phyloP scores from a whole-genome alignment of 352 stramenopile species.

The Phytophthora citricola region DNA sequence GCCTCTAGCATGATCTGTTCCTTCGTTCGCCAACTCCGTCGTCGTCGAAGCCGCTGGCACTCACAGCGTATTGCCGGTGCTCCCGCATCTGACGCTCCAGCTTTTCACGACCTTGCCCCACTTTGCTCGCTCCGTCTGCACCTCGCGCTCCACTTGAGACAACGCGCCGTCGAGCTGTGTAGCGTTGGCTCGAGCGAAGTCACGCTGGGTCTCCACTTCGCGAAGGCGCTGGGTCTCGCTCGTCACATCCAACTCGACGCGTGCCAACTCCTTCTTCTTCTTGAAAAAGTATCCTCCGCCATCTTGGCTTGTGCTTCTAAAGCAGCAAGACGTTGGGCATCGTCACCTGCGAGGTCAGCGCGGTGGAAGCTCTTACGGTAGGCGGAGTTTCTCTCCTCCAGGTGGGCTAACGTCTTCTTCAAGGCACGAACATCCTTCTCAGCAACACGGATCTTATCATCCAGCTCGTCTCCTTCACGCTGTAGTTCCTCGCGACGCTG shows the following conservation, averaged over 20 bases:
- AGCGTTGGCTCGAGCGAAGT: slow-evolving; percentile 71
- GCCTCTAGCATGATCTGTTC: slow-evolving; percentile 88
- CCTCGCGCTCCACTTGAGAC: slow-evolving; percentile 75
- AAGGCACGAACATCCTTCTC: slow-evolving; percentile 94
- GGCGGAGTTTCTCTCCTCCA: slow-evolving; percentile 94
- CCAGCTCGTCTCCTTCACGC: slow-evolving; percentile 94
- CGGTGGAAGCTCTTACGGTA: slow-evolving; percentile 95
- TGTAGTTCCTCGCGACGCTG: slow-evolving; percentile 96
- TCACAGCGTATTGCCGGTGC: slow-evolving; percentile 52
- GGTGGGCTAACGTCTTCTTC: slow-evolving; percentile 93
- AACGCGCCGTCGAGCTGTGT: slow-evolving; percentile 65
- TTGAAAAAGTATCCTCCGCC: slow-evolving; percentile 91
- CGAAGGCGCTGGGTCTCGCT: slow-evolving; percentile 69
- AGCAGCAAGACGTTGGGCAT: slow-evolving; percentile 86
- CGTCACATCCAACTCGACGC: slow-evolving; percentile 86
- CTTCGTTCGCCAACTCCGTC: slow-evolving; percentile 53
- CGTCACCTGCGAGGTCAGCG: slow-evolving; percentile 84
- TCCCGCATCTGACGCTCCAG: slow-evolving; percentile 72
- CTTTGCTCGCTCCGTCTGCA: slow-evolving; percentile 70
- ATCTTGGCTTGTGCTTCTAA: slow-evolving; percentile 91
- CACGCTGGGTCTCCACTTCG: slow-evolving; percentile 71
- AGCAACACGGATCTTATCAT: slow-evolving; percentile 93
- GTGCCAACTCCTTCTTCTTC: slow-evolving; percentile 95
- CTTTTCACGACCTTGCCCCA: slow-evolving; percentile 77
- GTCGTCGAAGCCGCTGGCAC: slow-evolving; percentile 21